Conservation (phyloP, 106 monocot genomes). For the Cymbidium sinense region DNA sequence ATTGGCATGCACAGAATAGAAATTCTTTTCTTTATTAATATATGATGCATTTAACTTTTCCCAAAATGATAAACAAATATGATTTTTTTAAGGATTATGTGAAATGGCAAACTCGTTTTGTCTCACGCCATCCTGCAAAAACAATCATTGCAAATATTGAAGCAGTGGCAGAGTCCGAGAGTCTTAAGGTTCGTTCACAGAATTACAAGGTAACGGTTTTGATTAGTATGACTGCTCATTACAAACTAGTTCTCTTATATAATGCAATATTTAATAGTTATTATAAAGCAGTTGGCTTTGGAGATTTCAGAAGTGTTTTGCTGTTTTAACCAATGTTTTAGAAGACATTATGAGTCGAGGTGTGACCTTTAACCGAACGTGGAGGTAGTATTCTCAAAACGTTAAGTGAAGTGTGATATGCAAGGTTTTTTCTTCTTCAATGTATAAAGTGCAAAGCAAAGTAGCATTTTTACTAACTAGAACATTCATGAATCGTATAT, state of each 20-base stretch:
- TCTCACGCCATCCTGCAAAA: conserved; percentile 69
- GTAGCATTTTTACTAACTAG: too few relatives aligned
- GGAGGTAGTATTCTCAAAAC: too few relatives aligned
- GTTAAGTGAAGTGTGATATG: too few relatives aligned
- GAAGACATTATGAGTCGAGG: neutral
- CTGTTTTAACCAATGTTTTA: neutral
- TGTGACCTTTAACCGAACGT: neutral
- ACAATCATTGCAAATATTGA: conserved; percentile 67
- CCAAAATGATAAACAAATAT: neutral
- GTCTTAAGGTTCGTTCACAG: conserved; percentile 71
- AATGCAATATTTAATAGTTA: neutral
- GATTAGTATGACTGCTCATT: neutral
- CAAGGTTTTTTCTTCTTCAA: too few relatives aligned
- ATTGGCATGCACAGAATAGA: neutral
- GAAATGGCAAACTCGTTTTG: conserved; percentile 87
- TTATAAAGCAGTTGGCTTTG: neutral
- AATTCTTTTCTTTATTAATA: neutral
- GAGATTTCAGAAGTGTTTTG: neutral
- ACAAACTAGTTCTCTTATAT: neutral
- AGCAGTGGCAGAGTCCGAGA: conserved; percentile 63
- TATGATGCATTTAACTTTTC: neutral
- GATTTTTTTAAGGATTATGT: conserved; percentile 59
- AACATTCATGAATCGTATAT: too few relatives aligned
- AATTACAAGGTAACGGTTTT: conserved; percentile 70
- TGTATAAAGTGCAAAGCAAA: too few relatives aligned